Percentiles rank a stretch among this genome's conserved stretches.
Conservation (phyloP, 495 filamentous ascomycete species). For the Daldinia concentrica region DNA sequence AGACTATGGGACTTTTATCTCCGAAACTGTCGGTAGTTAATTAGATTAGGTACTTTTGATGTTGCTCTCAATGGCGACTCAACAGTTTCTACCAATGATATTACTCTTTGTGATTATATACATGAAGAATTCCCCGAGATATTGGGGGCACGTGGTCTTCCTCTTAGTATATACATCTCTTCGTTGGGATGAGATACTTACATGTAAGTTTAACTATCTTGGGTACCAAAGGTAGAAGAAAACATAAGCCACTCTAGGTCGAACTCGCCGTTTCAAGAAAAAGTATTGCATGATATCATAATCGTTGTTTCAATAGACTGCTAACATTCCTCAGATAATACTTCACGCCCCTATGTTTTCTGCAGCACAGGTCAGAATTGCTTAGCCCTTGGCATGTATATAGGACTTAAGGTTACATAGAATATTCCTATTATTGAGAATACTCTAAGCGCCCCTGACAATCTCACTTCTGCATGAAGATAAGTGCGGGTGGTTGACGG, state of each 20-base stretch:
- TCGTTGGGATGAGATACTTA: not conserved
- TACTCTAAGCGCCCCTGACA: not conserved
- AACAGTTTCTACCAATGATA: slow-evolving; percentile 1
- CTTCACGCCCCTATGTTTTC: too few species aligned
- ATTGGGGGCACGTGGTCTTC: not conserved
- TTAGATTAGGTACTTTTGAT: not conserved
- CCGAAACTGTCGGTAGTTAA: slow-evolving; percentile 1
- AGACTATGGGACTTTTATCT: not conserved
- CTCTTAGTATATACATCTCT: not conserved
- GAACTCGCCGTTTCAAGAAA: too few species aligned
- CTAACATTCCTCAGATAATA: too few species aligned
- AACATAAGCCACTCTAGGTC: too few species aligned
- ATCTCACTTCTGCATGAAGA: not conserved
- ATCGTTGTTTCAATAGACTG: too few species aligned
- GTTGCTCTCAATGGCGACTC: not conserved
- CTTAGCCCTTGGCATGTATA: not conserved
- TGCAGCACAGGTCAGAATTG: not conserved
- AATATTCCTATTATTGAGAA: slow-evolving; percentile 1
- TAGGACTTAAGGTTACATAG: not conserved
- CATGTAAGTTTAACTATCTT: not conserved
- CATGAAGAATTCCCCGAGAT: not conserved
- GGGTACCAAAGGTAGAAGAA: too few species aligned
- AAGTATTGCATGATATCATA: too few species aligned
- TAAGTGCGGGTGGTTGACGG: not conserved
- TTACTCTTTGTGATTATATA: not conserved